Evolutionary conservation across 345 rosid species (phyloP).

Genomic region (Hypericum androsaemum): DNA sequence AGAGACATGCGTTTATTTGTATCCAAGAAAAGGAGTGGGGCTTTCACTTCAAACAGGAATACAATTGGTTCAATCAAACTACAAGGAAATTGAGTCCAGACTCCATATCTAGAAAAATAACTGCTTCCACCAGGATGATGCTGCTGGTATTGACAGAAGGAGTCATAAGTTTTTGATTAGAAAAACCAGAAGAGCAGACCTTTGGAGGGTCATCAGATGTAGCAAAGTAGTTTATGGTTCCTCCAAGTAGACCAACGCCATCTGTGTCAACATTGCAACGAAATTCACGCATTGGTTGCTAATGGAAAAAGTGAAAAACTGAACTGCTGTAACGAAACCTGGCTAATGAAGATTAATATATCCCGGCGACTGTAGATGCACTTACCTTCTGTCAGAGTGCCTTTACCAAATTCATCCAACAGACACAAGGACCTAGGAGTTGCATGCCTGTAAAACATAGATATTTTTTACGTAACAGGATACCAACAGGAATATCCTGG

Average conservation of each 20-base stretch:
- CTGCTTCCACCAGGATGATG: too few relatives aligned
- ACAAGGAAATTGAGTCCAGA: too few relatives aligned
- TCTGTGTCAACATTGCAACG: constrained; percentile 34
- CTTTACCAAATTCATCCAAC: constrained; percentile 97
- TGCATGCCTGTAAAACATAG: constrained; percentile 51
- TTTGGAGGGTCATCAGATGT: constrained; percentile 61
- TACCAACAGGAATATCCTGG: not conserved
- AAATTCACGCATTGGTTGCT: not conserved
- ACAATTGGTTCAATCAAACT: too few relatives aligned
- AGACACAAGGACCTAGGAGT: constrained; percentile 84
- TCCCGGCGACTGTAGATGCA: constrained; percentile 1
- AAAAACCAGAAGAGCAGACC: constrained; percentile 40
- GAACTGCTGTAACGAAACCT: too few relatives aligned
- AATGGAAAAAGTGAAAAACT: not conserved
- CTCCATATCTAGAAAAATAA: too few relatives aligned
- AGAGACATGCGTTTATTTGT: too few relatives aligned
- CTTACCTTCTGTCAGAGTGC: constrained; percentile 94
- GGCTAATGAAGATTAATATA: not conserved
- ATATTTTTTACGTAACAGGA: not conserved
- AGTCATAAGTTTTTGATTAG: not conserved
- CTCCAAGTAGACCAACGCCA: constrained; percentile 97
- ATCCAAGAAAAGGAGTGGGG: not conserved
- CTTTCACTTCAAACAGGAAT: not conserved
- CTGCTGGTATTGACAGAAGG: too few relatives aligned
- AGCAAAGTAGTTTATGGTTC: constrained; percentile 67